Evolutionary conservation across 257 asterid species (phyloP).

Genomic region (Knoxia roxburghii): DNA sequence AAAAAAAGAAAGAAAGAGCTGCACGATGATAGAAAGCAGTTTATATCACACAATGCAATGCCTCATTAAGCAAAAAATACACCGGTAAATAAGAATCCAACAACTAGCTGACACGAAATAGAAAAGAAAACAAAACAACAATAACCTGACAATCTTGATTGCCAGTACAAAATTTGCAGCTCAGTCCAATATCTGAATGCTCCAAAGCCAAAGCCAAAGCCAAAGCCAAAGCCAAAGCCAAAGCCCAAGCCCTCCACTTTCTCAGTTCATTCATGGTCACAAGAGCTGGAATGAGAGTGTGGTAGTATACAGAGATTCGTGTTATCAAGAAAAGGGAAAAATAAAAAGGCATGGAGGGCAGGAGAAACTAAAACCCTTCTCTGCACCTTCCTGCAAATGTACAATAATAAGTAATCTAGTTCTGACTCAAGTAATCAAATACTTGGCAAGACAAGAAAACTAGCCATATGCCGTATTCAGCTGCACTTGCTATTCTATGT

Average conservation of each 20-base stretch:
- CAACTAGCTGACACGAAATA: no score
- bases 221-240: no score
- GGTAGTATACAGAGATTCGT: no score
- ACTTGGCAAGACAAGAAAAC: background rate
- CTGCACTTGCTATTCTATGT: background rate
- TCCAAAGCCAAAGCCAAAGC: background rate
- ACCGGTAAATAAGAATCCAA: no score
- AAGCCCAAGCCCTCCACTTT: no score
- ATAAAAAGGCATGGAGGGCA: background rate
- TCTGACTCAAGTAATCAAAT: background rate
- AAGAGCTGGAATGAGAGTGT: no score
- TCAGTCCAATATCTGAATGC: background rate
- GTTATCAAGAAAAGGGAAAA: background rate
- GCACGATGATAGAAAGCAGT: no score
- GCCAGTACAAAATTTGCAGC: background rate
- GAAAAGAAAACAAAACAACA: background rate
- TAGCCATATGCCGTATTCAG: no score
- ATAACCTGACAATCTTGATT: no score
- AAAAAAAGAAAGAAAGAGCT: no score
- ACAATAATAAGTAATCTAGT: background rate
- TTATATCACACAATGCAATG: no score
- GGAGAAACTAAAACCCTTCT: slow-evolving; percentile 18
- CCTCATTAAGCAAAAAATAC: no score
- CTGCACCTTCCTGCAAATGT: slow-evolving; percentile 8
- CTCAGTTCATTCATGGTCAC: background rate